Conservation (phyloP, 2,329 filamentous ascomycete genomes). For the Fusarium sp. region DNA sequence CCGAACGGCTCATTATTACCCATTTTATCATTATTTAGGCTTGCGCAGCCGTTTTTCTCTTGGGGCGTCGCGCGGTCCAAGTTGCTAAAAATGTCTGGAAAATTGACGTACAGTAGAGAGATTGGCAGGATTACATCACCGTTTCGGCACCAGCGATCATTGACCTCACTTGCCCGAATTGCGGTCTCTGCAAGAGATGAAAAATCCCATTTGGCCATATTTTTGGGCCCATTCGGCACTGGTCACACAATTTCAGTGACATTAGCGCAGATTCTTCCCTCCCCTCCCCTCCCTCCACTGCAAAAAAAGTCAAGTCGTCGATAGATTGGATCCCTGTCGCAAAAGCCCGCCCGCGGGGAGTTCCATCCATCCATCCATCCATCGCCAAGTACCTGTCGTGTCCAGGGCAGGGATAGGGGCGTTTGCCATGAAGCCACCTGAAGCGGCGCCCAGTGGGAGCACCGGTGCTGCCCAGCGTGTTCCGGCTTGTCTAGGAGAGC, state of each 20-base stretch:
- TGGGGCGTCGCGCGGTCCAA: too few relatives aligned
- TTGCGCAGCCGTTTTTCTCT: neutral
- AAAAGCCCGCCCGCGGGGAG: constrained; percentile 20
- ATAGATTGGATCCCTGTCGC: constrained; percentile 10
- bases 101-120: neutral
- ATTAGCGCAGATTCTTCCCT: constrained; percentile 18
- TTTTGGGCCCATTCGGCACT: neutral
- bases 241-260: constrained; percentile 13
- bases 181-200: neutral
- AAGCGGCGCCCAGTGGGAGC: constrained; percentile 18
- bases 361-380: constrained; percentile 15
- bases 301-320: neutral
- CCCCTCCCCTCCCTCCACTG: neutral
- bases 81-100: neutral
- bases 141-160: constrained; percentile 5
- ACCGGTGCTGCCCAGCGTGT: constrained; percentile 16
- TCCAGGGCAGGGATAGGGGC: constrained; percentile 3
- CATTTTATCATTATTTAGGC: constrained; percentile 6
- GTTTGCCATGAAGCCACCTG: constrained; percentile 1
- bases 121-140: constrained; percentile 13
- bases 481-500: neutral
- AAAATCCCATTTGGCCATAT: neutral
- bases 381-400: constrained; percentile 1
- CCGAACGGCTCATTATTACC: constrained; percentile 10
- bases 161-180: neutral